Base-by-base conservation (phyloP, 305 asterid species). In the Nicotiana rustica region DNA sequence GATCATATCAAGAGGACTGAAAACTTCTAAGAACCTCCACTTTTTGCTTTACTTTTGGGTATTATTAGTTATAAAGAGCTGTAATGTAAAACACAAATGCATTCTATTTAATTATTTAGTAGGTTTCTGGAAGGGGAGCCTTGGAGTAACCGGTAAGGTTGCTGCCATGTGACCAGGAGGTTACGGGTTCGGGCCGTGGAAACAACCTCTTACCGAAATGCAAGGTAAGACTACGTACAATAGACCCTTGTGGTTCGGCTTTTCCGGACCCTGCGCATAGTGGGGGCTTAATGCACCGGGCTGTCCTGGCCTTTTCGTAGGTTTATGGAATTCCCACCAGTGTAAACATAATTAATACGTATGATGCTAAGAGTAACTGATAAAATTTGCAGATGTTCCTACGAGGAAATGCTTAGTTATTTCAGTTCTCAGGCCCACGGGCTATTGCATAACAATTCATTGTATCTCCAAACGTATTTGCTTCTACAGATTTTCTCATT, bases 401-500 rank as follows among this genome's bases (percentile, higher is more conserved):
- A 25, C 29, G 29, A 25, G 29, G 29, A 25, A 25, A 25, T 25
- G 29, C 29, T 25, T 25, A 25, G 29, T 25, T 25, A 25, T 25
- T 25, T 25, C 29, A 25, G 29, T 25, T 67, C 52, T 17, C 52
- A 67, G 67, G 15, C 36, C 17, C 7, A 21, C 4, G n/a, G 17
- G n/a, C 17, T 14, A 21, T 25, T 25, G 29, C 38, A 21, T 64
- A 21, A 25, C 68, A 64, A 12, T 64, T 64, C 15, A 62, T 62
- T 25, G 65, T 61, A 55, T 65, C 21, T 0, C 49, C 33, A 0
- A 59, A 15, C 31, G 15, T 10, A 31, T 84, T 80, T 80, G 15
- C 67, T 61, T 87, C 44, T 73, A 67, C 86, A 96, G 99, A 92
- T 96, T 87, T 96, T 96, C 82, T 92, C 99, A 12, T 82, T 96